Percentiles rank a stretch among this genome's conserved stretches.
Conservation (phyloP, 75 land plant genomes). For the Picea sitchensis region DNA sequence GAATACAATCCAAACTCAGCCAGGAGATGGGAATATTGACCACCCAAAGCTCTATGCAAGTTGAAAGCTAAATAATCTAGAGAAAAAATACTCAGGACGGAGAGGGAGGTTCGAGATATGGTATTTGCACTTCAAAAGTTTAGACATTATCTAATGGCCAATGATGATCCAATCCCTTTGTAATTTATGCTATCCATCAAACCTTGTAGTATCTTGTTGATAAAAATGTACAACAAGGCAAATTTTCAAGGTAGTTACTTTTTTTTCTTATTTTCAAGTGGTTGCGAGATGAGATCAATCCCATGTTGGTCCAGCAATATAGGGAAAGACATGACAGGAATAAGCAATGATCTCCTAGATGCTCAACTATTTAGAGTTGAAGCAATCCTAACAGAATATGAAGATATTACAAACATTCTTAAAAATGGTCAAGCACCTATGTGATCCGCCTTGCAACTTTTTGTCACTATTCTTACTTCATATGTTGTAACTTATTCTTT, state of each 20-base stretch:
- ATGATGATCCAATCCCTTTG: not conserved
- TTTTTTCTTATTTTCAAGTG: not conserved
- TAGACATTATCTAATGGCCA: slow-evolving; percentile 14
- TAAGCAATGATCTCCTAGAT: no score
- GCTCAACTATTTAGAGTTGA: not conserved
- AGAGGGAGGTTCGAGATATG: slow-evolving; percentile 16
- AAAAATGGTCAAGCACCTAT: not conserved
- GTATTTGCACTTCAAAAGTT: slow-evolving; percentile 8
- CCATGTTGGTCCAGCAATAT: not conserved
- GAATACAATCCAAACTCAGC: no score
- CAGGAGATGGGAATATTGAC: no score
- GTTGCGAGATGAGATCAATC: not conserved
- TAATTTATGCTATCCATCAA: slow-evolving; percentile 11
- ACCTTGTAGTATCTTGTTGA: slow-evolving; percentile 14
- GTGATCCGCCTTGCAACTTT: not conserved
- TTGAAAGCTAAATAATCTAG: slow-evolving; percentile 3
- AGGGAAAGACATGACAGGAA: not conserved
- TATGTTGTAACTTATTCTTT: not conserved
- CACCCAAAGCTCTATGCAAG: not conserved
- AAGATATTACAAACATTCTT: not conserved
- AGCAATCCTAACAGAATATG: not conserved
- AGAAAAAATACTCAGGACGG: slow-evolving; percentile 19
- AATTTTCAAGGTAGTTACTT: no score
- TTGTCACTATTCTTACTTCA: not conserved
- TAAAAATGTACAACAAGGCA: not conserved